Base-by-base conservation (phyloP, 1,284 basidiomycete species). In the Ceratobasidium sp. region DNA sequence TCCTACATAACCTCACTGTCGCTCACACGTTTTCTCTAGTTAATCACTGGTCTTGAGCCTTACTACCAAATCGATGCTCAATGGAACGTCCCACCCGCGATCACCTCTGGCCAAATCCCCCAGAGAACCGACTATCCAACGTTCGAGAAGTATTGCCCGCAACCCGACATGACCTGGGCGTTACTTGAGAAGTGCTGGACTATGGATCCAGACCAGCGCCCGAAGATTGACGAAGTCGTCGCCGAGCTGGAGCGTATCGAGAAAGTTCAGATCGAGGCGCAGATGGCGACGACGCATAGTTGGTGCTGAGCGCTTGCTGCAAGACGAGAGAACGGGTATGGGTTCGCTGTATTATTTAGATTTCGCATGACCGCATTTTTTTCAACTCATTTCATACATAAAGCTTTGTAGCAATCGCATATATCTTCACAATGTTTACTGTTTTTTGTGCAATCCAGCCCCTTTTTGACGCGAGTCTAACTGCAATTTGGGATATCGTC, bases 171-270 rank as follows among this genome's bases (percentile, higher is more conserved):
- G 16, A 50, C 52, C 28, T 66, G 63, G 63, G 46, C 63, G 14
- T 30, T 66, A 23, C 30, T 66, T 4, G 44, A 66, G 23, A 66
- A 52, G 32, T 66, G 63, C 32, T 66, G 63, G 63, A 32, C 38
- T 28, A 44, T 2, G n/a, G 43, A 44, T 9, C 16, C 59, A 6
- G 59, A 26, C 11, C 9, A 41, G 3, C 59, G 59, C 7, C 59
- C 59, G 14, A 63, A 38, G 5, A 46, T 63, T 8, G 43, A 46
- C 21, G 6, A 63, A 47, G 59, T 63, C 23, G 30, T 63, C 13
- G 38, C 21, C 5, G 59, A 63, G n/a, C 43, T 63, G 8, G 59
- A 63, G 26, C 5, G 2, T 7, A 63, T 63, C n/a, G 43, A 63
- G 43, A 26, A 23, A 32, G 59, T 21, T 28, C 59, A 47, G 30